Conservation (phyloP, 2,329 filamentous ascomycete genomes). For the Penicillium digitatum region DNA sequence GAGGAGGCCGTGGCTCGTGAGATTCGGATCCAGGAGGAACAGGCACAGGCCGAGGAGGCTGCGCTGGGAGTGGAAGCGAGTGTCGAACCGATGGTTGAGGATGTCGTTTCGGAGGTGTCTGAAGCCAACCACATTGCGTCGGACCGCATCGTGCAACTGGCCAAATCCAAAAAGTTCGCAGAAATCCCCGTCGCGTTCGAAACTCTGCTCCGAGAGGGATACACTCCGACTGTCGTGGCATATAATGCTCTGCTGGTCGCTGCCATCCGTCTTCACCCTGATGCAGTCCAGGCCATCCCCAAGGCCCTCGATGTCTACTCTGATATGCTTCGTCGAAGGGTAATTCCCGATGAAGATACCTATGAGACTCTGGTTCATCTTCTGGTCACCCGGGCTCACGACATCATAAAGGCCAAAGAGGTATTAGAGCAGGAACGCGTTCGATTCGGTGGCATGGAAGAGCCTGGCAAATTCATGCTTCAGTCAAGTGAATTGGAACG, state of each 20-base stretch:
- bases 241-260: slow-evolving; percentile 89
- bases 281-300: slow-evolving; percentile 77
- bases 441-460: slow-evolving; percentile 80
- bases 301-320: slow-evolving; percentile 94
- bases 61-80: slow-evolving; percentile 30
- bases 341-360: slow-evolving; percentile 76
- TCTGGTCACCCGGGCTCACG: slow-evolving; percentile 73
- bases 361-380: slow-evolving; percentile 84
- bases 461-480: slow-evolving; percentile 81
- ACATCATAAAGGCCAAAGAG: slow-evolving; percentile 69
- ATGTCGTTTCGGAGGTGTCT: slow-evolving; percentile 40
- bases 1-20: slow-evolving; percentile 80
- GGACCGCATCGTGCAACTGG: slow-evolving; percentile 71
- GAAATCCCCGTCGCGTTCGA: slow-evolving; percentile 92
- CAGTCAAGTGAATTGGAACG: slow-evolving; percentile 82
- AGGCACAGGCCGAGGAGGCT: slow-evolving; percentile 43
- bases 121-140: slow-evolving; percentile 67
- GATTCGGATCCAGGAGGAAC: slow-evolving; percentile 59
- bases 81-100: slow-evolving; percentile 28
- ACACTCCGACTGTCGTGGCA: slow-evolving; percentile 75
- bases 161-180: slow-evolving; percentile 67
- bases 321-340: slow-evolving; percentile 85
- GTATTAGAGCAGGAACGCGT: slow-evolving; percentile 74
- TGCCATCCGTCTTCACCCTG: slow-evolving; percentile 73
- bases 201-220: slow-evolving; percentile 75